A percentile compares a stretch with the other conserved stretches of the same genome.
Conservation (phyloP, 768 basidiomycete genomes). For the Antrodiella citrinella region DNA sequence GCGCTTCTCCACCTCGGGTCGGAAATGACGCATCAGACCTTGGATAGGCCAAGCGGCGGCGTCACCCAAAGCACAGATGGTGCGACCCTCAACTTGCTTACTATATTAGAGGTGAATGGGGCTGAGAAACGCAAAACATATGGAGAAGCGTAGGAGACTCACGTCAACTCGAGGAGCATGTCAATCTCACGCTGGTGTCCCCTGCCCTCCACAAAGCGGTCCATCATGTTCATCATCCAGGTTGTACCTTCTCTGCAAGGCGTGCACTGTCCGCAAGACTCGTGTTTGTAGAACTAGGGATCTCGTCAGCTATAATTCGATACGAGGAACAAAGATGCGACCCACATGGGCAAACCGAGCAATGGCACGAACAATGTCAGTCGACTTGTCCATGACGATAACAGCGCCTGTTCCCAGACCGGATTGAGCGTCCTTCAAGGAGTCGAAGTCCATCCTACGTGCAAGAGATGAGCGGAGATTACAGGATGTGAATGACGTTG, state of each 20-base stretch:
- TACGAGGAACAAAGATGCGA: constrained; percentile 4
- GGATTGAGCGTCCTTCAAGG: constrained; percentile 91
- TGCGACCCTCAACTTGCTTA: constrained; percentile 95
- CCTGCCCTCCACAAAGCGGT: constrained; percentile 87
- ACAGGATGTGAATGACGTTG: no score
- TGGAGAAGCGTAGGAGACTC: constrained; percentile 19
- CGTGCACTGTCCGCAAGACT: constrained; percentile 96
- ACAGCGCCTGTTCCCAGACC: constrained; percentile 97
- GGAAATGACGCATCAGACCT: constrained; percentile 95
- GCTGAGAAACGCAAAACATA: no score
- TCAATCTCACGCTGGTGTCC: constrained; percentile 93
- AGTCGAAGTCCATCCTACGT: constrained; percentile 99
- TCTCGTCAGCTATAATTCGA: neutral
- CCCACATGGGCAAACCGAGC: constrained; percentile 80
- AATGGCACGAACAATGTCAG: constrained; percentile 90
- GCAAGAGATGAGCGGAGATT: no score
- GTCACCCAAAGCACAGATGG: constrained; percentile 94
- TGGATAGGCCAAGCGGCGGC: constrained; percentile 99
- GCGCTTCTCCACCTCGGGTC: constrained; percentile 87
- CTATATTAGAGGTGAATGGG: constrained; percentile 39
- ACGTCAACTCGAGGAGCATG: constrained; percentile 96
- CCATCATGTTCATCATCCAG: constrained; percentile 99
- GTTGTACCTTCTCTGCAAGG: constrained; percentile 93
- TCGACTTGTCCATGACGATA: constrained; percentile 98
- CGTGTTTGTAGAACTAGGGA: constrained; percentile 90